Base-by-base conservation (phyloP, 2,329 filamentous ascomycete genomes). In the Scedosporium boydii region DNA sequence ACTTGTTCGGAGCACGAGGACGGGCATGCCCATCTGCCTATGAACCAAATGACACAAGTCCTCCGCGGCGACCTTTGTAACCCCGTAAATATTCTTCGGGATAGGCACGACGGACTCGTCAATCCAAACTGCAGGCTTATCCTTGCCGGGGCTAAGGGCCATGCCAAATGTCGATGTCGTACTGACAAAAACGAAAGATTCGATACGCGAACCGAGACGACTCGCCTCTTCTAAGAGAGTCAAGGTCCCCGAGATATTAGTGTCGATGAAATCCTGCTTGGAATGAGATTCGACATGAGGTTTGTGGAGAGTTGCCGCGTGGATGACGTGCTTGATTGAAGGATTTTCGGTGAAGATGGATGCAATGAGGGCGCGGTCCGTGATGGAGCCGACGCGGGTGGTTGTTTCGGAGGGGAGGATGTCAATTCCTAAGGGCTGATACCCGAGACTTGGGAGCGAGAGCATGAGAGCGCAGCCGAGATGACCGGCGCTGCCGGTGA, bases 61-160 rank as follows among this genome's bases (percentile, higher is more conserved):
- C 64, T 82, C 79, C 4, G 79, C 79, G 1, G 77, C 77, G 16
- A 74, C 70, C 59, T 82, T 82, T 18, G 79, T 81, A 3, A 74
- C 72, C 61, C 79, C 79, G 65, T 80, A 80, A 55, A 80, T 78
- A 67, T 80, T 80, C 64, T 80, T 80, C 1, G 78, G 77, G 21
- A 71, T 65, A 0, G 77, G 75, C 0, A 70, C 68, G 6, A 78
- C 74, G 0, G 64, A 44, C 66, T 80, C 78, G 66, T 75, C 70
- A 64, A 80, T 80, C 77, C 77, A 78, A 1, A 71, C 75, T 0
- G 77, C 77, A 1, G 77, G 75, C 0, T 64, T 59, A 1, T 75
- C 75, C 0, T 69, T 69, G 1, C 63, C 59, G 0, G 77, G 75
- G 59, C 72, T 73, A 6, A 80, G 68, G 0, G 77, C 76, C 0